Conservation (phyloP, 2,329 filamentous ascomycete genomes). For the Bisporella sp. region DNA sequence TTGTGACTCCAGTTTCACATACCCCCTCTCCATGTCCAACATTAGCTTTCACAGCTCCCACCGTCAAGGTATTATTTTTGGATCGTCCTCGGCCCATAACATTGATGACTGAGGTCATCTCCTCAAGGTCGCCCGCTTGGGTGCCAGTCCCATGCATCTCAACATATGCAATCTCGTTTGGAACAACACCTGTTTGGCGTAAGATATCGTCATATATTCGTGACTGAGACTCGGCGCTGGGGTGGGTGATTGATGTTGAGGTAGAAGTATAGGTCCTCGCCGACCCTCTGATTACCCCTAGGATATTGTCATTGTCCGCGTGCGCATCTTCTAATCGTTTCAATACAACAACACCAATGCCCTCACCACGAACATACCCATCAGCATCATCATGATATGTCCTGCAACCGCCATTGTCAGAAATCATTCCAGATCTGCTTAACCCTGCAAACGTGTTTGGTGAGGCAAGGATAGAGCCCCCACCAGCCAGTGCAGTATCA, state of each 20-base stretch:
- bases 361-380: constrained; percentile 48
- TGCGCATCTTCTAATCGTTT: constrained; percentile 44
- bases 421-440: constrained; percentile 24
- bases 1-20: neutral
- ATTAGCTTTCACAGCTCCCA: constrained; percentile 29
- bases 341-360: constrained; percentile 39
- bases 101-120: constrained; percentile 71
- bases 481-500: constrained; percentile 26
- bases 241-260: constrained; percentile 76
- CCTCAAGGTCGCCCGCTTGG: constrained; percentile 74
- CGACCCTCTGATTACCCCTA: constrained; percentile 56
- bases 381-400: constrained; percentile 41
- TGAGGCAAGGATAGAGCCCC: constrained; percentile 23
- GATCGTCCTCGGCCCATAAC: constrained; percentile 34
- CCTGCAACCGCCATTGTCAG: constrained; percentile 37
- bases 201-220: constrained; percentile 65
- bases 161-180: constrained; percentile 72
- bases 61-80: constrained; percentile 40
- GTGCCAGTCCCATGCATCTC: constrained; percentile 90
- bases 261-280: constrained; percentile 78
- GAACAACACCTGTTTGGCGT: constrained; percentile 66
- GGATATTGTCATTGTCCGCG: constrained; percentile 42
- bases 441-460: constrained; percentile 25
- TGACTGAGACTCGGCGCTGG: constrained; percentile 70
- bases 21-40: constrained; percentile 29